Evolutionary conservation across 371 early-diverging fungal species (phyloP), one percentile per base, ranked within the genome.

Genomic region (Mucor velutinosus): DNA sequence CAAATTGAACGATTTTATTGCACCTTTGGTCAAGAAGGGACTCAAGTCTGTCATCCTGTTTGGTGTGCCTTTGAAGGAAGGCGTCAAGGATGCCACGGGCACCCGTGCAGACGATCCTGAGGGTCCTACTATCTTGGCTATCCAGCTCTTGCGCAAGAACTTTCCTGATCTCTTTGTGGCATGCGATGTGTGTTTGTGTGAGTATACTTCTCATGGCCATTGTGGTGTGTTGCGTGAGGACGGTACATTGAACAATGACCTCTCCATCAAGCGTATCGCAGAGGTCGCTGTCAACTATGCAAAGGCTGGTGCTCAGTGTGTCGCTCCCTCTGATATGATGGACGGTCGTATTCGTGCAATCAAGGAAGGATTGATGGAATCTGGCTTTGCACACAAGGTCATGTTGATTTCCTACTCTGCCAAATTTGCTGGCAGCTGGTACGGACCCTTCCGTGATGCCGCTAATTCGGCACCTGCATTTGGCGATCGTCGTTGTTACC

Each of bases 261-360:
- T 83, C 11, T 91, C 90, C 49, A 89, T 95, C 61, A 75, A 90
- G 59, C 88, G 97, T 21, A 62, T 98, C 43, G 95, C 95, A 1
- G 87, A 95, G 60, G 94, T 97, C 0, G 89, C 96, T 8, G 81
- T 95, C 33, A 86, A 84, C 49, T 97, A 96, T 79, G 97, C 97
- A 14, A 79, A 89, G 37, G 97, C 97, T 0, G 95, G 93, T 25
- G 88, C 87, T 47, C 94, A 97, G 37, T 86, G 94, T 64, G 90
- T 98, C 6, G 94, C 97, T 2, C 99, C 99, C 7, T 93, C 94
- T 6, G 99, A 99, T 74, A 99, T 99, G 99, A 97, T 97, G 97
- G 98, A 97, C 66, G 95, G 96, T 27, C 91, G 99, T 62, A 92
- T 99, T 72, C 80, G 85, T 58, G 94, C 95, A 6, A 97, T 99